Percentiles rank a stretch among this genome's conserved stretches.
Conservation (phyloP, 345 rosid species). For the Salix suchowensis region DNA sequence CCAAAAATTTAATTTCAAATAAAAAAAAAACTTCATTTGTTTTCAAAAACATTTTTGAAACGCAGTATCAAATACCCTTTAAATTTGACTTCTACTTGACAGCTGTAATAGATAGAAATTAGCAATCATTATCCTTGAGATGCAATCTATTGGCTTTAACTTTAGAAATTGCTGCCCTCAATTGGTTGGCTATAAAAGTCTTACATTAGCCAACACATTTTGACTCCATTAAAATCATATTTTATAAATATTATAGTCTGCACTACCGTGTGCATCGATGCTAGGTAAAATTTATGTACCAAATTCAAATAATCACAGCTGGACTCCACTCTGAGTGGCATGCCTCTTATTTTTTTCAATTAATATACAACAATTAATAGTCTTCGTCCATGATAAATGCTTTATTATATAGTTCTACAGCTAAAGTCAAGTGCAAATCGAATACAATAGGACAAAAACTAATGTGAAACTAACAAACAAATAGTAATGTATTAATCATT, state of each 20-base stretch:
- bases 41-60: no score
- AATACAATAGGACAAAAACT: neutral
- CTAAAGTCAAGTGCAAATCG: neutral
- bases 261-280: neutral
- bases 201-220: neutral
- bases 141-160: neutral
- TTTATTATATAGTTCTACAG: neutral
- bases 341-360: neutral
- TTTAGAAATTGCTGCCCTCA: neutral
- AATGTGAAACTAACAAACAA: neutral
- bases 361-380: neutral
- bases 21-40: no score
- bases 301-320: slow-evolving; percentile 8
- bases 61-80: rapidly evolving
- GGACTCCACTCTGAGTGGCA: slow-evolving; percentile 15
- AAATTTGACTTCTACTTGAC: no score
- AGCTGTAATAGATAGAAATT: no score
- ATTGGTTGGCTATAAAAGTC: neutral
- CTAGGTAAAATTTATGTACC: neutral
- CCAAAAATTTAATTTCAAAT: no score
- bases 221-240: neutral
- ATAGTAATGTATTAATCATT: neutral
- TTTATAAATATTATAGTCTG: neutral
- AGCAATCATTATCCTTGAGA: neutral
- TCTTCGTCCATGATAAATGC: neutral